phyloP scores from a whole-genome alignment of 768 basidiomycete species.

The Xerocomellus dryophilus region DNA sequence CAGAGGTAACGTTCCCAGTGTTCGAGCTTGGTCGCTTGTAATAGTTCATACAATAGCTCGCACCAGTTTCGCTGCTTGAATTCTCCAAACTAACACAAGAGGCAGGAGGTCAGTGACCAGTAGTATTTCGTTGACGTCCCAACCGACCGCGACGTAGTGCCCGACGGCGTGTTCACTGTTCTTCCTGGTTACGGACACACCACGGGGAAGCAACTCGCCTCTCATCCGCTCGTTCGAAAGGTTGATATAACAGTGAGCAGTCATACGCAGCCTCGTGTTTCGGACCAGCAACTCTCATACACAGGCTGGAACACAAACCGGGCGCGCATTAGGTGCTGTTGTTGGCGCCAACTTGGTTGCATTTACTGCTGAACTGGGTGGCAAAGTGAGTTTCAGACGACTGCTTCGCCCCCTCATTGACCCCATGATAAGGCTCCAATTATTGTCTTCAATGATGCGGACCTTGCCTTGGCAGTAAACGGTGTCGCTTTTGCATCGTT shows the following conservation, averaged over 20 bases:
- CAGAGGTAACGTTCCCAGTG: slow-evolving; percentile 48
- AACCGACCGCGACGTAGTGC: slow-evolving; percentile 48
- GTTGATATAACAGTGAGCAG: slow-evolving; percentile 76
- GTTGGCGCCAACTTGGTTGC: slow-evolving; percentile 72
- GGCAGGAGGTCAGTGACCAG: slow-evolving; percentile 56
- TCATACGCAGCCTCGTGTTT: neutral
- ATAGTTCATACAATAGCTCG: slow-evolving; percentile 43
- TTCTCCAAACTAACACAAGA: slow-evolving; percentile 62
- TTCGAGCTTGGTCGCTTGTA: neutral
- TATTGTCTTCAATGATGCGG: slow-evolving; percentile 75
- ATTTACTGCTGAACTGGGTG: slow-evolving; percentile 83
- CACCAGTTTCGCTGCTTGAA: slow-evolving; percentile 77
- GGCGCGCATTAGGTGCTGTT: slow-evolving; percentile 66
- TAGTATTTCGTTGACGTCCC: neutral
- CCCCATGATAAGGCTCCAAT: slow-evolving; percentile 61
- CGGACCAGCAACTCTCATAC: neutral
- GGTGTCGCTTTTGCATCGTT: slow-evolving; percentile 83
- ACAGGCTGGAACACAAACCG: slow-evolving; percentile 77
- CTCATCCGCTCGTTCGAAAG: slow-evolving; percentile 67
- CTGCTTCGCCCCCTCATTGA: neutral
- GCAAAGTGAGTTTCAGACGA: slow-evolving; percentile 51
- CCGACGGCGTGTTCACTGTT: slow-evolving; percentile 67
- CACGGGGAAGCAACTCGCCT: slow-evolving; percentile 63
- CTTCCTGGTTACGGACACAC: slow-evolving; percentile 68
- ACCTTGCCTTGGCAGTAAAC: slow-evolving; percentile 71